Percentiles rank a stretch among this genome's conserved stretches.
phyloP scores from a whole-genome alignment of 371 early-diverging fungal species.

The Mucor mucedo region DNA sequence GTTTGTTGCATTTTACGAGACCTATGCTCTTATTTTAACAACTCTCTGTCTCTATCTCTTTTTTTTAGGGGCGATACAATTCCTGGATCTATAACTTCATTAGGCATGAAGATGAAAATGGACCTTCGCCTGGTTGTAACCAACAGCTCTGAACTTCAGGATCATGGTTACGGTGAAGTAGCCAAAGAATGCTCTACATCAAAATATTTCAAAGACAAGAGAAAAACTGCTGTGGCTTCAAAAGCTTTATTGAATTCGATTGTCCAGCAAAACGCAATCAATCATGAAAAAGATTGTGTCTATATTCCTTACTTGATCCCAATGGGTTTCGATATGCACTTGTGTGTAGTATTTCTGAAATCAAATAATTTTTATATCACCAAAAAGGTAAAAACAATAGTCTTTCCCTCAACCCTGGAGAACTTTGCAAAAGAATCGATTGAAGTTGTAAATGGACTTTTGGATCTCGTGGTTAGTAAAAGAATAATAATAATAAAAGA shows the following conservation, averaged over 20 bases:
- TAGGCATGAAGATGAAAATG: slow-evolving; percentile 26
- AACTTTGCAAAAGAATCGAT: slow-evolving; percentile 18
- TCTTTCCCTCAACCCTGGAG: slow-evolving; percentile 12
- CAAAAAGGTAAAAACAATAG: slow-evolving; percentile 14
- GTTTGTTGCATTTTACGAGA: slow-evolving; percentile 17
- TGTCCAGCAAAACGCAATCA: slow-evolving; percentile 12
- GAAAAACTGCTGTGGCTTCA: slow-evolving; percentile 22
- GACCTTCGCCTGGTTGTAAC: slow-evolving; percentile 15
- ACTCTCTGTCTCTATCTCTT: slow-evolving; percentile 11
- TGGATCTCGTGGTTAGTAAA: slow-evolving; percentile 20
- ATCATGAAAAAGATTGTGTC: slow-evolving; percentile 19
- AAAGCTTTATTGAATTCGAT: slow-evolving; percentile 26
- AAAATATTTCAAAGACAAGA: slow-evolving; percentile 23
- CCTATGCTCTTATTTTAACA: slow-evolving; percentile 15
- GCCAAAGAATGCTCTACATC: slow-evolving; percentile 19
- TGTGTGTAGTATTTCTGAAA: slow-evolving; percentile 14
- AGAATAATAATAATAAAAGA: slow-evolving; percentile 4
- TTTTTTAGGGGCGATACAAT: slow-evolving; percentile 24
- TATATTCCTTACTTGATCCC: slow-evolving; percentile 18
- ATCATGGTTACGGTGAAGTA: slow-evolving; percentile 25
- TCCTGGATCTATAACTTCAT: slow-evolving; percentile 14
- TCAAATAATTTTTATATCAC: slow-evolving; percentile 18
- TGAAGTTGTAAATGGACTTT: slow-evolving; percentile 23
- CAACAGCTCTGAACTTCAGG: slow-evolving; percentile 8
- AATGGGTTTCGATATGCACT: slow-evolving; percentile 21